Evolutionary conservation across 2,329 filamentous ascomycete genomes (phyloP).

Genomic region (Fusarium sp.): DNA sequence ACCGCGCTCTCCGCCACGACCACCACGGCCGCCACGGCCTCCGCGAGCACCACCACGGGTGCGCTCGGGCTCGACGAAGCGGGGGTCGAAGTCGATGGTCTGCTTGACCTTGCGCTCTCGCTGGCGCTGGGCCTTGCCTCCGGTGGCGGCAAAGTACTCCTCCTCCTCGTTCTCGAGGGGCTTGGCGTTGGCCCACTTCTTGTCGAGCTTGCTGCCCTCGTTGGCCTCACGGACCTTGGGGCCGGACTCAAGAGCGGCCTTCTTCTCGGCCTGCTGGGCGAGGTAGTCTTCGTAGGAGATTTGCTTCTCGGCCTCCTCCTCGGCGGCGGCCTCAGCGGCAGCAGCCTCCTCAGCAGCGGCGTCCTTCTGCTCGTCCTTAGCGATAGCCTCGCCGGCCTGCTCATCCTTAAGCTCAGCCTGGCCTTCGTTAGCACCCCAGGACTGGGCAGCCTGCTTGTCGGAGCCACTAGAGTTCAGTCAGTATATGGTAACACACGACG

Average conservation of each 20-base stretch:
- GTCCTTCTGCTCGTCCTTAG: slow-evolving; percentile 85
- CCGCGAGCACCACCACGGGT: slow-evolving; percentile 64
- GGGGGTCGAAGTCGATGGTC: slow-evolving; percentile 87
- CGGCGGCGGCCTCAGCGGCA: slow-evolving; percentile 58
- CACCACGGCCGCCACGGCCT: slow-evolving; percentile 57
- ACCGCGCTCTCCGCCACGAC: slow-evolving; percentile 59
- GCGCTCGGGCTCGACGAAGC: slow-evolving; percentile 78
- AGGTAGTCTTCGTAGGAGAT: slow-evolving; percentile 93
- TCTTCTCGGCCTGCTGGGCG: slow-evolving; percentile 78
- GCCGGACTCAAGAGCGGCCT: slow-evolving; percentile 72
- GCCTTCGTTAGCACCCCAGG: slow-evolving; percentile 88
- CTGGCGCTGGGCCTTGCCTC: slow-evolving; percentile 84
- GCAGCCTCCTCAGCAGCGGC: slow-evolving; percentile 63
- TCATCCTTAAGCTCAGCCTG: slow-evolving; percentile 90
- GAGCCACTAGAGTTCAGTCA: slow-evolving; percentile 69
- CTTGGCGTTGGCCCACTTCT: slow-evolving; percentile 94
- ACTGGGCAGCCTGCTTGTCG: slow-evolving; percentile 88
- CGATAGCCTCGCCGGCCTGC: slow-evolving; percentile 89
- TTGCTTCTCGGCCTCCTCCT: slow-evolving; percentile 78
- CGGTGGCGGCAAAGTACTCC: slow-evolving; percentile 79
- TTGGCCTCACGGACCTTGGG: slow-evolving; percentile 88
- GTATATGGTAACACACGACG: slow-evolving; percentile 2
- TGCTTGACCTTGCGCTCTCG: slow-evolving; percentile 94
- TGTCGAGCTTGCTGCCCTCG: slow-evolving; percentile 87
- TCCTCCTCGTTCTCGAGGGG: slow-evolving; percentile 75